Base-by-base conservation (phyloP, 2,329 filamentous ascomycete genomes). In the Penicillium sp. region DNA sequence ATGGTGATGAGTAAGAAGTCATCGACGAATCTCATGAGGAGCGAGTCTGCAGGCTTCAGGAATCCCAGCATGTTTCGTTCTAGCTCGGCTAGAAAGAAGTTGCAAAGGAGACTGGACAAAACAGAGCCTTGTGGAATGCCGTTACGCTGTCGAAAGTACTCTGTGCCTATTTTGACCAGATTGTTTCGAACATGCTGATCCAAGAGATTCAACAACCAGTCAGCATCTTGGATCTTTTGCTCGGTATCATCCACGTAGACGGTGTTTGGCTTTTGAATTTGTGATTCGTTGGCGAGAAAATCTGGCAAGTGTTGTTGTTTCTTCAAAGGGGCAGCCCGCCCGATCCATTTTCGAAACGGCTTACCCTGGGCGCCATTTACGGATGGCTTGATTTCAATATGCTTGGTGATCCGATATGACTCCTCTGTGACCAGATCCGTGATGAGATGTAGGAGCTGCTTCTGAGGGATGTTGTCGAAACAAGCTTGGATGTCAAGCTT, bases 111-210 rank as follows among this genome's bases (percentile, higher is more conserved):
- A 36, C 88, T 89, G 0, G 92, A 97, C 4, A 99, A 69, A 1
- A 97, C 82, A 0, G 92, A 97, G 7, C 94, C 94, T 70, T 99
- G 94, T 0, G 94, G 92, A 32, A 99, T 97, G 12, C 94, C 94
- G 18, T 82, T 78, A 69, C 86, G 93, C 69, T 99, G 94, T 20
- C 90, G 84, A 68, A 94, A 97, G 68, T 86, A 91, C 60, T 87
- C 90, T 74, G 91, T 93, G 41, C 91, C 92, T 32, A 97, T 87
- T 66, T 89, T 91, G 65, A 99, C 85, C 21, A 97, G 78, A 65
- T 97, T 97, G 52, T 86, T 80, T 55, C 86, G 80, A n/a, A 99
- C 82, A 66, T 99, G 94, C 58, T 93, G 83, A 15, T 82, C 73
- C 7, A 97, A 76, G 4, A 97, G 79, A n/a, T 77, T 75, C 34